Base-by-base conservation (phyloP, 805 yeast genomes). In the Kuraishia ogatae region DNA sequence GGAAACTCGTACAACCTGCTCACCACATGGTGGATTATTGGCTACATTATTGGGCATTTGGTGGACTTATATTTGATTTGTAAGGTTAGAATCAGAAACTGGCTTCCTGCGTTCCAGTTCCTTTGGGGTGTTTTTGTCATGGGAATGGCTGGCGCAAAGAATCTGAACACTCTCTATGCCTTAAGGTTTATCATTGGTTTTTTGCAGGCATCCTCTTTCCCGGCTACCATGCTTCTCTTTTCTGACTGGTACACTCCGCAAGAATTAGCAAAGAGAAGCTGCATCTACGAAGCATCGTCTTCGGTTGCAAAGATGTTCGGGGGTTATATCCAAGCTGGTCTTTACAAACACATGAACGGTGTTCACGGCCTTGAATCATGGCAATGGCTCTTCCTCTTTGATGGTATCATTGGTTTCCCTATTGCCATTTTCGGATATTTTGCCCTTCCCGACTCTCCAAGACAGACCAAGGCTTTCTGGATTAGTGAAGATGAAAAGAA, bases 311-410 rank as follows among this genome's bases (percentile, higher is more conserved):
- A 77, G 19, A 65, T 83, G 61, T 80, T 87, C 5, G 75, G 85
- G 2, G 87, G 88, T 48, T 76, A 82, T 56, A 68, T 84, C 48
- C 84, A 83, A 59, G 80, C 84, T 26, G 79, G 83, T 13, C 74
- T 82, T 39, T 76, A 70, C 55, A 61, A 72, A 28, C 61, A 66
- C 53, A 62, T 83, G 59, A 69, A 74, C 52, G 85, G 84, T 21
- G 68, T 61, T 7, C 63, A 65, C 53, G 86, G 87, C 1, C 66
- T 79, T 11, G 72, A 74, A 13, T 80, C 87, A 6, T 84, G 88
- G 87, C 72, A 82, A 69, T 84, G 88, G 88, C 78, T 82, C 62
- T 84, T 82, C 61, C 75, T 85, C 50, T 72, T 85, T 55, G 87
- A 83, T 63, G 85, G 84, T 20, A 64, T 80, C 52, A 73, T 85